Percentiles rank a stretch among this genome's conserved stretches.
Evolutionary conservation across 805 yeast species (phyloP).

Genomic region (Myxozyma neglecta): DNA sequence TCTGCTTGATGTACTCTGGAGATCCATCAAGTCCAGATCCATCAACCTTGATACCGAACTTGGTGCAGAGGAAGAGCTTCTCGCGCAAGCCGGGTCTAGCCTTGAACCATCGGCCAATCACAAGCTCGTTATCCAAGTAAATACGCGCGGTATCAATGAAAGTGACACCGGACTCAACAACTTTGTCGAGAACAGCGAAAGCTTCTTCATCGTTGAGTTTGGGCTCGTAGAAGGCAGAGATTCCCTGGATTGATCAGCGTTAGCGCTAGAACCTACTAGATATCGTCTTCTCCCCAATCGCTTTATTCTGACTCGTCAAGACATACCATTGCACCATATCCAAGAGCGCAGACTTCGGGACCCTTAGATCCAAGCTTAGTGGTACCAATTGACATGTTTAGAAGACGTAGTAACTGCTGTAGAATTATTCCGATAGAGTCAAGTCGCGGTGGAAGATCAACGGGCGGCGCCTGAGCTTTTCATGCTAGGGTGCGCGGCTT

Average conservation of each 20-base stretch:
- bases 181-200: constrained; percentile 51
- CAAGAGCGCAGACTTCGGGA: constrained; percentile 21
- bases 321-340: constrained; percentile 26
- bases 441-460: neutral
- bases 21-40: constrained; percentile 36
- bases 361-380: constrained; percentile 19
- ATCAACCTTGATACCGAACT: constrained; percentile 52
- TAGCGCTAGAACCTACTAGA: neutral
- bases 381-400: constrained; percentile 13
- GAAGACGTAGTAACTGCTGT: neutral
- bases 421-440: neutral
- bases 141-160: constrained; percentile 70
- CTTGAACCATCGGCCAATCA: constrained; percentile 53
- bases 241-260: constrained; percentile 9
- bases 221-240: constrained; percentile 26
- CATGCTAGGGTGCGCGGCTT: no score
- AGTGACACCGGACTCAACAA: constrained; percentile 49
- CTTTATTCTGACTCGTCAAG: constrained; percentile 35
- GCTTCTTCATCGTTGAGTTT: constrained; percentile 49
- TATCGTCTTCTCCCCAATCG: no score
- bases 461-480: no score
- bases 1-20: constrained; percentile 26
- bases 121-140: constrained; percentile 59
- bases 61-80: constrained; percentile 56
- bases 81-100: constrained; percentile 29